Conservation (phyloP, 179 eudicot genomes). For the Corrigiola litoralis region DNA sequence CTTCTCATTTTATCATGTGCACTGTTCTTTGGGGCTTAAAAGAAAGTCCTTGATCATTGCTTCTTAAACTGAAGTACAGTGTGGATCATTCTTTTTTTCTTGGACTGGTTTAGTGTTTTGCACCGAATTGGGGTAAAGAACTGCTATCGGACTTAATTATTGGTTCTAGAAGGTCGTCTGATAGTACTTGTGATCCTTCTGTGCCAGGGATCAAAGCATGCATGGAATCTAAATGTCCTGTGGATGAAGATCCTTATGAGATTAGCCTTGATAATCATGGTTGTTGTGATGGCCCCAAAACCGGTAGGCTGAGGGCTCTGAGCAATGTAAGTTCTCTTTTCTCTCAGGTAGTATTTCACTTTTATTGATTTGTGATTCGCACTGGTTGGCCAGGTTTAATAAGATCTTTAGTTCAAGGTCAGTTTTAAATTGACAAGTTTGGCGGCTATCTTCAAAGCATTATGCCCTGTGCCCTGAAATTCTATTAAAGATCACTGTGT, state of each 20-base stretch:
- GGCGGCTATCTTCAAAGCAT: too few relatives aligned
- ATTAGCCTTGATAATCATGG: constrained; percentile 72
- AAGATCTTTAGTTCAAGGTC: not conserved
- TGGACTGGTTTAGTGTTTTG: too few relatives aligned
- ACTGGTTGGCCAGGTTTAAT: too few relatives aligned
- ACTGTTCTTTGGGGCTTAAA: not conserved
- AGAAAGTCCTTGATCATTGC: not conserved
- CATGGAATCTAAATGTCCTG: constrained; percentile 37
- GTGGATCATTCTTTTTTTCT: not conserved
- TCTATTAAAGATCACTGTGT: too few relatives aligned
- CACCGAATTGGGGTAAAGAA: too few relatives aligned
- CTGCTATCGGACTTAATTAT: too few relatives aligned
- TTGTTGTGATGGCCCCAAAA: constrained; percentile 61
- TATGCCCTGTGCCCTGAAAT: too few relatives aligned
- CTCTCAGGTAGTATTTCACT: not conserved
- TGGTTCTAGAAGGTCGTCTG: too few relatives aligned
- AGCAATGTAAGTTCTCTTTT: constrained; percentile 41
- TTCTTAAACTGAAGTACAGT: not conserved
- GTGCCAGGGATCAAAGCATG: constrained; percentile 77
- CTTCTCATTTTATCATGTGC: not conserved
- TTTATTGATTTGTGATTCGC: too few relatives aligned
- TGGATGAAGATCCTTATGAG: constrained; percentile 76
- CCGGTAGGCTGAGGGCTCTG: constrained; percentile 60
- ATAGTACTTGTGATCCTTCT: constrained; percentile 3
- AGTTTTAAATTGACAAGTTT: too few relatives aligned